Evolutionary conservation across 768 basidiomycete genomes (phyloP).

Genomic region (Amanita molliuscula): DNA sequence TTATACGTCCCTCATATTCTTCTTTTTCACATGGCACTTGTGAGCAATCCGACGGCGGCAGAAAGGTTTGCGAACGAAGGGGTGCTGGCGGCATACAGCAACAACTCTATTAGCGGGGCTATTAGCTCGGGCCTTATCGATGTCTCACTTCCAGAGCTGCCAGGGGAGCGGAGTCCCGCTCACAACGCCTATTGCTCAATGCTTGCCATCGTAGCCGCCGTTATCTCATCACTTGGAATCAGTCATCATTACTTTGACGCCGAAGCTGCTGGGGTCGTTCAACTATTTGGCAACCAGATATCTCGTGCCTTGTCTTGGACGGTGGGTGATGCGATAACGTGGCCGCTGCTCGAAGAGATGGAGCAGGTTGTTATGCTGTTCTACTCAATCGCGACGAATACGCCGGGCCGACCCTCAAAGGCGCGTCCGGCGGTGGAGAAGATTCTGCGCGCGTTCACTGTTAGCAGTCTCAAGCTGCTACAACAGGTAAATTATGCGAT

Average conservation of each 20-base stretch:
- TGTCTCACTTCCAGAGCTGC: conserved; percentile 54
- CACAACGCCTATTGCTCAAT: conserved; percentile 80
- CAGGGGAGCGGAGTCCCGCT: conserved; percentile 67
- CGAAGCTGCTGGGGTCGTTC: conserved; percentile 79
- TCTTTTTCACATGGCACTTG: conserved; percentile 79
- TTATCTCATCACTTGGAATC: conserved; percentile 51
- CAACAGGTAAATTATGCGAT: conserved; percentile 87
- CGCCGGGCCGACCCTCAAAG: conserved; percentile 29
- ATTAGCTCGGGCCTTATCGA: conserved; percentile 70
- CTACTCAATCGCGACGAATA: conserved; percentile 56
- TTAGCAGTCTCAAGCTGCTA: conserved; percentile 59
- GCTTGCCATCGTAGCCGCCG: conserved; percentile 68
- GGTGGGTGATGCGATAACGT: conserved; percentile 64
- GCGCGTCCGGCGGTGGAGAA: conserved; percentile 43
- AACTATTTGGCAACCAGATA: conserved; percentile 77
- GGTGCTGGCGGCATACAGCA: conserved; percentile 71
- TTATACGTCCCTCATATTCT: conserved; percentile 73
- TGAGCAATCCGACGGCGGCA: conserved; percentile 64
- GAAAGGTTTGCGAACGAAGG: conserved; percentile 83
- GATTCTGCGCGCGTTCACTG: conserved; percentile 60
- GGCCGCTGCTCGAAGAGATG: conserved; percentile 74
- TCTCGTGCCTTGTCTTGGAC: conserved; percentile 73
- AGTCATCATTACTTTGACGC: conserved; percentile 74
- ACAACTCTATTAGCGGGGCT: conserved; percentile 67
- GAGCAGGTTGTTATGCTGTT: conserved; percentile 74